phyloP scores from a whole-genome alignment of 768 basidiomycete species.

The Exidia glandulosa region DNA sequence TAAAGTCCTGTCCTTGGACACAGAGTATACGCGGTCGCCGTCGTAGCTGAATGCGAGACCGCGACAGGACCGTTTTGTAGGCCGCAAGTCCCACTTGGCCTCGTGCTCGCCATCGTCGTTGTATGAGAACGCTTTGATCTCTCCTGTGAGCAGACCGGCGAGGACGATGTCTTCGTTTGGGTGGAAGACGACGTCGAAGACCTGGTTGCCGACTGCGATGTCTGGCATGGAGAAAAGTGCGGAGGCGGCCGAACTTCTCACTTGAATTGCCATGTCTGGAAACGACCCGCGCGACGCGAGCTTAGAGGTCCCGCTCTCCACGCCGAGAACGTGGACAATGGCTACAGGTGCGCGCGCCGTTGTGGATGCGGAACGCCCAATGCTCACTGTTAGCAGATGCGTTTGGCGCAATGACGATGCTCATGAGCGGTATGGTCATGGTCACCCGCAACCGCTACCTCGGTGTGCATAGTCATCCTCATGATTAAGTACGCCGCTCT shows the following conservation, averaged over 20 bases:
- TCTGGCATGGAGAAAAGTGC: no score
- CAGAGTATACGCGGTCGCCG: constrained; percentile 62
- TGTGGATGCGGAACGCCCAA: not conserved
- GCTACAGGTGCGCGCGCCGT: constrained; percentile 43
- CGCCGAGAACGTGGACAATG: constrained; percentile 57
- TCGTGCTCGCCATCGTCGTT: constrained; percentile 55
- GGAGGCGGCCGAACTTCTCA: no score
- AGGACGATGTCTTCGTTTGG: constrained; percentile 63
- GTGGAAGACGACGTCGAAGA: constrained; percentile 87
- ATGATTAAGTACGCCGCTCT: not conserved
- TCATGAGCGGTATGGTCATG: constrained; percentile 53
- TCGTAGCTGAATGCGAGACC: constrained; percentile 55
- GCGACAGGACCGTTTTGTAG: constrained; percentile 78
- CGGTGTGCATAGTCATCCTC: constrained; percentile 1
- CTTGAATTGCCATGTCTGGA: not conserved
- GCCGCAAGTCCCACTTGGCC: constrained; percentile 48
- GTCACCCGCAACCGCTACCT: constrained; percentile 41
- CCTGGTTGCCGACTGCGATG: constrained; percentile 62
- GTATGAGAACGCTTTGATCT: constrained; percentile 73
- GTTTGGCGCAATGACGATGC: constrained; percentile 31
- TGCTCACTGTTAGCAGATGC: constrained; percentile 13
- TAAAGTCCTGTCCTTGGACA: constrained; percentile 70
- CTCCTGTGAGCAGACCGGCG: constrained; percentile 57
- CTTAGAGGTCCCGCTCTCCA: constrained; percentile 41
- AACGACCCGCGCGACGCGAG: constrained; percentile 55